phyloP scores from a whole-genome alignment of 352 stramenopile genomes.

The Aphanomyces astaci region DNA sequence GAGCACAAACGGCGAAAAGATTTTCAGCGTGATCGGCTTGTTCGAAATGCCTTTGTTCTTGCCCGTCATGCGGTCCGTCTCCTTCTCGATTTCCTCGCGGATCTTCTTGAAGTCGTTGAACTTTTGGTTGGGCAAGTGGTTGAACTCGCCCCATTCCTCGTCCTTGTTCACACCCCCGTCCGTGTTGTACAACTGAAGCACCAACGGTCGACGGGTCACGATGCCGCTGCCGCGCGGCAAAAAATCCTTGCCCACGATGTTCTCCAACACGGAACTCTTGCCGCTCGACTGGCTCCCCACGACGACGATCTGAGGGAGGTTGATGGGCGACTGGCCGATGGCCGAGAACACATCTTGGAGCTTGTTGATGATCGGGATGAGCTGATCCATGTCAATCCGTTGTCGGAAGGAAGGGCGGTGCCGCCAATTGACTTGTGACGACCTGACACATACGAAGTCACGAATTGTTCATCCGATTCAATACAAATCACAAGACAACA shows the following conservation, averaged over 20 bases:
- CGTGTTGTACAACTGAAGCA: slow-evolving; percentile 97
- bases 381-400: slow-evolving; percentile 90
- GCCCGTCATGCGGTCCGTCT: slow-evolving; percentile 94
- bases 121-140: slow-evolving; percentile 92
- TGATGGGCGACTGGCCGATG: slow-evolving; percentile 92
- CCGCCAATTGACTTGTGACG: not conserved
- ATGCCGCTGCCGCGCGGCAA: slow-evolving; percentile 96
- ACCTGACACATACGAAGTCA: not conserved
- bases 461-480: not conserved
- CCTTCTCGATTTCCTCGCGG: slow-evolving; percentile 94
- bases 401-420: not conserved
- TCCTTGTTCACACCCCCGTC: slow-evolving; percentile 30
- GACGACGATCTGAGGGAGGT: slow-evolving; percentile 98
- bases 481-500: not conserved
- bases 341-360: slow-evolving; percentile 98
- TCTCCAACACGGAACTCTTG: slow-evolving; percentile 95
- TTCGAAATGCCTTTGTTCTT: slow-evolving; percentile 98
- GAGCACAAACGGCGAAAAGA: slow-evolving; percentile 96
- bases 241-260: slow-evolving; percentile 93
- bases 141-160: slow-evolving; percentile 97
- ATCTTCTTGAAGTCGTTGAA: slow-evolving; percentile 97
- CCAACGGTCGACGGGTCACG: slow-evolving; percentile 95
- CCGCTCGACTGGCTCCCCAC: slow-evolving; percentile 95
- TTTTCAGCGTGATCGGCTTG: slow-evolving; percentile 98
- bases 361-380: slow-evolving; percentile 99